Evolutionary conservation across 2,329 filamentous ascomycete species (phyloP), one percentile per base, ranked within the genome.

Genomic region (Coleophoma eucalyptorum): DNA sequence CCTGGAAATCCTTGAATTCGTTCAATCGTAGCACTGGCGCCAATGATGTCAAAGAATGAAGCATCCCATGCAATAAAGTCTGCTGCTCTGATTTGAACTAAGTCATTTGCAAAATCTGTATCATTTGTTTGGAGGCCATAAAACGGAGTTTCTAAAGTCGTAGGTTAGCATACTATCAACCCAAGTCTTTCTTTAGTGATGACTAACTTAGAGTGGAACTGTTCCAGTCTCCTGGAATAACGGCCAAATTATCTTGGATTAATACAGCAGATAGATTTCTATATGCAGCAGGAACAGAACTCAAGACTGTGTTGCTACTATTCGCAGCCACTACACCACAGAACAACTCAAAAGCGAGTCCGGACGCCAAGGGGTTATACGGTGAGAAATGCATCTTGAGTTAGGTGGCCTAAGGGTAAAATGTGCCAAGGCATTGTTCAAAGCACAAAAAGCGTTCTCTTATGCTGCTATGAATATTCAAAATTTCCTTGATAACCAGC

Each of bases 11-110:
- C 19, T 15, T 53, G 53, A 13, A 59, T 26, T 18, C 54, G 53
- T 16, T 53, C 48, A 11, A 59, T 32, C 18, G 31, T 49, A 12
- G 55, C 55, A 12, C 53, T 26, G 6, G 48, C 35, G 10, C 56
- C 56, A n/a, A 59, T 54, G 7, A 58, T 50, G 15, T 54, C 43
- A 48, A 59, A 56, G 51, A 59, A 58, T 18, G 43, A 38, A 4
- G 20, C 8, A 46, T 59, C 56, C 32, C 56, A 59, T 5, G 53
- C 55, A 12, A 59, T 46, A 43, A 59, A 59, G 18, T 59, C 47
- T 20, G 56, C 53, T n/a, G 31, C 37, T 33, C 54, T 59, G 15
- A 58, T 34, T 1, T 54, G 37, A 16, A n/a, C 18, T 40, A 47
- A 16, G 44, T 11, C 21, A 8, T 7, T 32, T 12, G 34, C 16